phyloP scores from a whole-genome alignment of 805 yeast genomes.

The Nakazawaea wyomingensis region DNA sequence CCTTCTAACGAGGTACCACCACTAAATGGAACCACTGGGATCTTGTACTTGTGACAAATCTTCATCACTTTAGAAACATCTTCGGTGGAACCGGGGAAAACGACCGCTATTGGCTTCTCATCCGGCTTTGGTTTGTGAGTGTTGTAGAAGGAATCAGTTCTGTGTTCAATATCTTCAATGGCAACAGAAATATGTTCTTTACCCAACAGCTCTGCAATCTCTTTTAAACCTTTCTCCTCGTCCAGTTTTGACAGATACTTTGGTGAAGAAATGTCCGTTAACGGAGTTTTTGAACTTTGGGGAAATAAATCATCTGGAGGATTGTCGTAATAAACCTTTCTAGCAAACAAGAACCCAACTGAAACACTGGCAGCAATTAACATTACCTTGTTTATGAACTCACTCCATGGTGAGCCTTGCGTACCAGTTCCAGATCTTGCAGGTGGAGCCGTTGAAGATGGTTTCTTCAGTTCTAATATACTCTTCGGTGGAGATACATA shows the following conservation, averaged over 20 bases:
- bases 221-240: conserved; percentile 38
- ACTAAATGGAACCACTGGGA: conserved; percentile 60
- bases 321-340: not conserved
- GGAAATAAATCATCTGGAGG: conserved; percentile 13
- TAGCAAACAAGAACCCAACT: conserved; percentile 4
- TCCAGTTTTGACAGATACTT: conserved; percentile 43
- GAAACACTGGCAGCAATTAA: conserved; percentile 8
- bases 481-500: not conserved
- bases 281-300: conserved; percentile 13
- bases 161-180: conserved; percentile 40
- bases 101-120: conserved; percentile 49
- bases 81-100: conserved; percentile 53
- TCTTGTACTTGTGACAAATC: conserved; percentile 45
- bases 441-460: not conserved
- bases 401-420: not conserved
- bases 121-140: conserved; percentile 60
- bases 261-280: conserved; percentile 28
- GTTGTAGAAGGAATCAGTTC: conserved; percentile 60
- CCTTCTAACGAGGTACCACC: conserved; percentile 70
- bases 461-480: not conserved
- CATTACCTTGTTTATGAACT: conserved; percentile 2
- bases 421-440: not conserved
- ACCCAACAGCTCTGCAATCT: conserved; percentile 46
- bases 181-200: conserved; percentile 35
- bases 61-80: conserved; percentile 54